A percentile compares a stretch with the other conserved stretches of the same genome.
Conservation (phyloP, 441 rosid species). For the Hura crepitans region DNA sequence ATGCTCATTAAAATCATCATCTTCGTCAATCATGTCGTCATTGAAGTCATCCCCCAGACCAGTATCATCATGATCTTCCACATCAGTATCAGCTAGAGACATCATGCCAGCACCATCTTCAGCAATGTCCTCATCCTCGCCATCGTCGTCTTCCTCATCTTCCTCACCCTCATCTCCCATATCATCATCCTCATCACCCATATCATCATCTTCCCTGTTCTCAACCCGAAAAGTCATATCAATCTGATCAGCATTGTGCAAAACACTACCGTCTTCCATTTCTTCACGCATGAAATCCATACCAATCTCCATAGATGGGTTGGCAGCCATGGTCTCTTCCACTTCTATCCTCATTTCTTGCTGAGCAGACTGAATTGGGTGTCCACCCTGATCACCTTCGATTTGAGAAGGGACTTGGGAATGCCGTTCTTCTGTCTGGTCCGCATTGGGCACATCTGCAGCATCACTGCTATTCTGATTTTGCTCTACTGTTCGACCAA, state of each 20-base stretch:
- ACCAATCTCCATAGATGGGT: slow-evolving; percentile 57
- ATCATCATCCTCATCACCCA: slow-evolving; percentile 95
- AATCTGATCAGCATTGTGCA: slow-evolving; percentile 59
- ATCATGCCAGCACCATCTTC: slow-evolving; percentile 96
- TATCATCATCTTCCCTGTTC: slow-evolving; percentile 85
- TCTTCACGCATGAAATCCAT: slow-evolving; percentile 88
- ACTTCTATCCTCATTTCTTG: slow-evolving; percentile 78
- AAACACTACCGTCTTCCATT: slow-evolving; percentile 69
- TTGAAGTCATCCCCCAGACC: slow-evolving; percentile 89
- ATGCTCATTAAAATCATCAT: slow-evolving; percentile 88
- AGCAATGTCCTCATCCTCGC: slow-evolving; percentile 76
- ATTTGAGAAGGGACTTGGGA: slow-evolving; percentile 46
- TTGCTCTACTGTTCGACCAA: slow-evolving; percentile 44
- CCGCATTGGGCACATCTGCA: slow-evolving; percentile 46
- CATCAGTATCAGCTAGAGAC: slow-evolving; percentile 93
- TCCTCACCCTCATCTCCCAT: slow-evolving; percentile 88
- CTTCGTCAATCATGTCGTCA: slow-evolving; percentile 96
- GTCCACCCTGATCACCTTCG: slow-evolving; percentile 46
- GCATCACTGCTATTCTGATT: slow-evolving; percentile 47
- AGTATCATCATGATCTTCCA: slow-evolving; percentile 91
- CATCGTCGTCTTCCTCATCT: slow-evolving; percentile 81
- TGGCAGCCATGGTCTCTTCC: slow-evolving; percentile 50
- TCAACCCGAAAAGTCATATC: slow-evolving; percentile 80
- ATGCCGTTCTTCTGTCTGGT: slow-evolving; percentile 45
- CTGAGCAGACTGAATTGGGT: slow-evolving; percentile 44